Percentiles rank a stretch among this genome's conserved stretches.
Evolutionary conservation across 2,329 filamentous ascomycete genomes (phyloP).

Genomic region (Mariannaea sp.): DNA sequence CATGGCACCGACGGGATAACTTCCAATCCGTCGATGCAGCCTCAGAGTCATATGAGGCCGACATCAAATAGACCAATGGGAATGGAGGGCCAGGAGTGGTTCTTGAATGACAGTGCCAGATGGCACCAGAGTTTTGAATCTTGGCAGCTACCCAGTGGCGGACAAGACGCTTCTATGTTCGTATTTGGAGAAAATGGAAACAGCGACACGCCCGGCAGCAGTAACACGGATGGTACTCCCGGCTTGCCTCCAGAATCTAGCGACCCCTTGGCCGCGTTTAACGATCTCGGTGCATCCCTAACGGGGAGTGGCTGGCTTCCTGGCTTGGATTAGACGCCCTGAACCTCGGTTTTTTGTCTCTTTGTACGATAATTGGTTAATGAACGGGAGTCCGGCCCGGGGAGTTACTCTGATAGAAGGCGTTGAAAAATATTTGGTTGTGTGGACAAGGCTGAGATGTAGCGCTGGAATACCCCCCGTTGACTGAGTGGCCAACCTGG

Average conservation of each 20-base stretch:
- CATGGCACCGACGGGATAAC: constrained; percentile 24
- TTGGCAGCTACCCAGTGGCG: constrained; percentile 50
- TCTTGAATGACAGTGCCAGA: constrained; percentile 60
- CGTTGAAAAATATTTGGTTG: constrained; percentile 7
- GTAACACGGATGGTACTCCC: constrained; percentile 20
- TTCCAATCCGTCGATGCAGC: constrained; percentile 18
- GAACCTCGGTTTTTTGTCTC: no score
- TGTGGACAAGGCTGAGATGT: not conserved
- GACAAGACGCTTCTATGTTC: constrained; percentile 37
- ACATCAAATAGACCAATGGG: constrained; percentile 34
- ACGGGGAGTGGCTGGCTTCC: constrained; percentile 43
- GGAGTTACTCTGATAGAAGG: not conserved
- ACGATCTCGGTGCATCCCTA: constrained; percentile 41
- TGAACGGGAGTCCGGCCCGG: constrained; percentile 4
- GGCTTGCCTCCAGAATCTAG: constrained; percentile 28
- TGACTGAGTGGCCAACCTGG: not conserved
- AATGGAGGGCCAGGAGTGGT: constrained; percentile 61
- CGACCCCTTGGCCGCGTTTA: constrained; percentile 38
- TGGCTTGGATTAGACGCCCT: constrained; percentile 40
- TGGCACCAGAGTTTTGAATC: constrained; percentile 63
- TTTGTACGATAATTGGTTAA: not conserved
- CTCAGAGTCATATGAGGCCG: constrained; percentile 30
- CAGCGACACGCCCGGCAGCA: constrained; percentile 28
- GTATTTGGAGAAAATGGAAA: constrained; percentile 36
- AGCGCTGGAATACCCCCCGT: constrained; percentile 7